These are phyloP conservation scores for Paramecium biaurelia DNA, from an alignment of 73 alveolate genomes.

Conservation along the genomic window DNA sequence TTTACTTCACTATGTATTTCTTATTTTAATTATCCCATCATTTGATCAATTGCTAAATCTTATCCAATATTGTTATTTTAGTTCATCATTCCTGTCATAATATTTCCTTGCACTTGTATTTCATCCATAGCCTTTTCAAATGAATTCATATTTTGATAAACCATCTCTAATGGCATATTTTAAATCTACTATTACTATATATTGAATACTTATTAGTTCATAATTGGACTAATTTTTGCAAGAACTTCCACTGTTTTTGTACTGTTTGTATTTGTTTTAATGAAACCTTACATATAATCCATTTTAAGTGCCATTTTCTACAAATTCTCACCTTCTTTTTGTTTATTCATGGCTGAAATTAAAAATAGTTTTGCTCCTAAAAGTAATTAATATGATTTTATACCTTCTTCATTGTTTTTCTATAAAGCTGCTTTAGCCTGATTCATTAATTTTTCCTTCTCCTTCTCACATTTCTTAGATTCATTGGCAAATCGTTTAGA, in stretches of 20 bases:
- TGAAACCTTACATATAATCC: constrained; percentile 15
- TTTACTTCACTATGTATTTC: neutral
- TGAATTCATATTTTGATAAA: neutral
- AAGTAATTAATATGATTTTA: neutral
- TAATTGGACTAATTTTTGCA: neutral
- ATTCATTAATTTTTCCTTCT: constrained; percentile 9
- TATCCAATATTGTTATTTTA: neutral
- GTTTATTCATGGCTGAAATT: constrained; percentile 31
- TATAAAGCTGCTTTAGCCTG: neutral
- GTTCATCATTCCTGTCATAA: constrained; percentile 27
- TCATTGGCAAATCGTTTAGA: constrained; percentile 12
- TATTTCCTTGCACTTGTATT: constrained; percentile 6
- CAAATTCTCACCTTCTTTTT: constrained; percentile 4
- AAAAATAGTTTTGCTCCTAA: neutral
- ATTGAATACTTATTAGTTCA: neutral
- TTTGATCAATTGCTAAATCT: neutral
- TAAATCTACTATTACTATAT: neutral
- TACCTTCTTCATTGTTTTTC: constrained; percentile 37
- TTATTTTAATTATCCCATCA: constrained; percentile 33
- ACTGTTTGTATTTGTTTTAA: neutral
- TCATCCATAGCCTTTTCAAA: constrained; percentile 35
- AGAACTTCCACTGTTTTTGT: neutral
- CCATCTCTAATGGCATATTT: constrained; percentile 23
- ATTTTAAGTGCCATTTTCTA: neutral
- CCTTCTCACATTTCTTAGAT: neutral